Base-by-base conservation (phyloP, 2,329 filamentous ascomycete genomes). In the Elsinoe australis region DNA sequence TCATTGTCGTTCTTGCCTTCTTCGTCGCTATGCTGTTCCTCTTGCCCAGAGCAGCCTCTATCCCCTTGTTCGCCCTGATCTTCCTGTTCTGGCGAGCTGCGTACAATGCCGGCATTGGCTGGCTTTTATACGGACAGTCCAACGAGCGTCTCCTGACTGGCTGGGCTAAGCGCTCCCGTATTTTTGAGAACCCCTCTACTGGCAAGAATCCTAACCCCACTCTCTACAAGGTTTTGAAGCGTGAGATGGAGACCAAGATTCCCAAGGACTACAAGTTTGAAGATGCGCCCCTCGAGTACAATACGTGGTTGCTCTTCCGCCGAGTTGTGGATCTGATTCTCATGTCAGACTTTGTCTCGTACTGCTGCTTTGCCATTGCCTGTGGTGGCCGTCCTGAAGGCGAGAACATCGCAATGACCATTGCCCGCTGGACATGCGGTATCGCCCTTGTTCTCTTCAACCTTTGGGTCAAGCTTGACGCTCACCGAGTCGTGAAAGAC, bases 261-360 rank as follows among this genome's bases (percentile, higher is more conserved):
- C 83, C 86, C 3, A 77, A 85, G 60, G 88, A 98, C 70, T 98
- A 96, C 71, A 81, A 82, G 54, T 95, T 98, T 62, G 89, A 94
- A 58, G 78, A 85, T 58, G 90, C 90, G 0, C 92, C 92, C 12
- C 74, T 96, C 65, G 92, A 98, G 75, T 98, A 96, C 77, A 98
- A 98, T 71, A 95, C 92, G 33, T 98, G 92, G 92, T 78, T 98
- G 49, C 80, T 95, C 56, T 98, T 98, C 71, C 83, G 92, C 57
- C 83, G 92, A 59, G 79, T 96, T 24, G 92, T 96, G 62, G 92
- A 98, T 70, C 71, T 98, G 64, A 95, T 96, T 63, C 74, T 98
- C 62, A 95, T 98, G 88, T 95, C 89, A 74, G 92, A 98, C 71
- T 98, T 98, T 66, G 82, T 85, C 54, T 95, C 90, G 41, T 98